Evolutionary conservation across 345 rosid genomes (phyloP).

Genomic region (Rhizophora apiculata): DNA sequence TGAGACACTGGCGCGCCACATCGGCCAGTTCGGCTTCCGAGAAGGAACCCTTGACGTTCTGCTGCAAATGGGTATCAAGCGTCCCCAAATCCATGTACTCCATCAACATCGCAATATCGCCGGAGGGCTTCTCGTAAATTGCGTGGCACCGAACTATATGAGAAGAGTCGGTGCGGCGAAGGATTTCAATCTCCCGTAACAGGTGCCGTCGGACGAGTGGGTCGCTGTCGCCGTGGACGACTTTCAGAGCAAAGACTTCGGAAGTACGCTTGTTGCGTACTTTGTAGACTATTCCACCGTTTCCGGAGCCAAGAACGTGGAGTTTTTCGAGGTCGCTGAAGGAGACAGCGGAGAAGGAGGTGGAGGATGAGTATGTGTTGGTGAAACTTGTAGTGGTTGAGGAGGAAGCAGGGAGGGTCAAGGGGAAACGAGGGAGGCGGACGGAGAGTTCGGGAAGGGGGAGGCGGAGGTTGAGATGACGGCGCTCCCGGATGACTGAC

Average conservation of each 20-base stretch:
- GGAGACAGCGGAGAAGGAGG: constrained; percentile 20
- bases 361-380: not conserved
- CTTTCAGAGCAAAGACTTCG: constrained; percentile 63
- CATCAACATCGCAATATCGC: constrained; percentile 65
- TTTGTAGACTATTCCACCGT: constrained; percentile 79
- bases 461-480: constrained; percentile 79
- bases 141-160: constrained; percentile 57
- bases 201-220: constrained; percentile 54
- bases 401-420: constrained; percentile 45
- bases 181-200: constrained; percentile 71
- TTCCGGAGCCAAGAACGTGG: constrained; percentile 73
- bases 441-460: constrained; percentile 51
- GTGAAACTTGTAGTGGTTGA: constrained; percentile 14
- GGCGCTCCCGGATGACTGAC: constrained; percentile 76
- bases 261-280: constrained; percentile 57
- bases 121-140: constrained; percentile 55
- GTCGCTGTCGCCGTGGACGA: constrained; percentile 58
- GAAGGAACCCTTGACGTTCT: constrained; percentile 35
- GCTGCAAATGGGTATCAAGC: constrained; percentile 44
- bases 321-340: constrained; percentile 59
- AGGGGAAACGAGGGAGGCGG: constrained; percentile 48
- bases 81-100: constrained; percentile 84
- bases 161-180: constrained; percentile 74
- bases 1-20: constrained; percentile 58
- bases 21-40: constrained; percentile 46